Evolutionary conservation across 2,329 filamentous ascomycete genomes (phyloP).

Genomic region (Raffaelea albimanens): DNA sequence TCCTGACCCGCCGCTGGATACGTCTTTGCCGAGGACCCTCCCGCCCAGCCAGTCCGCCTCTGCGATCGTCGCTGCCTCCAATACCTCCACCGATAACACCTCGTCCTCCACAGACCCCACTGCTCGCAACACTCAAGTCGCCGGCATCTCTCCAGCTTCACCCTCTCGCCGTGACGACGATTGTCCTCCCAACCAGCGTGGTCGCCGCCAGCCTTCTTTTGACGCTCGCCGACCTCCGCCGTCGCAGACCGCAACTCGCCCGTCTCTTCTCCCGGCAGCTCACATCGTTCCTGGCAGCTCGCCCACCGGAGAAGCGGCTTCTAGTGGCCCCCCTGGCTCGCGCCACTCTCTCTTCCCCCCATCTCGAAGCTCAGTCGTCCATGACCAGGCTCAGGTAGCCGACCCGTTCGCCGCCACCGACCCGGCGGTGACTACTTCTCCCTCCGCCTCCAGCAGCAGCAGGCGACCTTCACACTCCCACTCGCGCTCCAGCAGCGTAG

Average conservation of each 20-base stretch:
- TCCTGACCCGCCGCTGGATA: conserved; percentile 7
- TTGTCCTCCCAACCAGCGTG: too few relatives aligned
- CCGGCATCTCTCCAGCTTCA: too few relatives aligned
- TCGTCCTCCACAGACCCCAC: not conserved
- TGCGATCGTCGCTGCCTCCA: too few relatives aligned
- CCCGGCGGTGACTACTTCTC: not conserved
- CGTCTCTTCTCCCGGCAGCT: conserved; percentile 31
- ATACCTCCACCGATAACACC: not conserved
- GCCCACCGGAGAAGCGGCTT: not conserved
- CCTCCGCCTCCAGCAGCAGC: conserved; percentile 4
- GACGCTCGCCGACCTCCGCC: not conserved
- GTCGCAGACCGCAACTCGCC: conserved; percentile 12
- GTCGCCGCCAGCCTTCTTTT: not conserved
- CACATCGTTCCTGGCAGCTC: conserved; percentile 12
- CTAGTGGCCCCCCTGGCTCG: conserved; percentile 12
- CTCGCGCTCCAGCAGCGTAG: conserved; percentile 26
- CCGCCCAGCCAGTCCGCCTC: not conserved
- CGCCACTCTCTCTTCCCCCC: not conserved
- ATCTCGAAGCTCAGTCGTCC: not conserved
- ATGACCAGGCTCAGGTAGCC: not conserved
- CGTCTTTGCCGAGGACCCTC: conserved; percentile 2
- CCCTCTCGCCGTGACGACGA: too few relatives aligned
- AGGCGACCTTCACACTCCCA: conserved; percentile 12
- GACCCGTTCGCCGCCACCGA: conserved; percentile 9
- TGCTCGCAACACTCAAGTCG: not conserved